These are phyloP conservation scores for Claviceps maximensis DNA, from an alignment of 2,329 filamentous ascomycete genomes.

Conservation along the genomic window DNA sequence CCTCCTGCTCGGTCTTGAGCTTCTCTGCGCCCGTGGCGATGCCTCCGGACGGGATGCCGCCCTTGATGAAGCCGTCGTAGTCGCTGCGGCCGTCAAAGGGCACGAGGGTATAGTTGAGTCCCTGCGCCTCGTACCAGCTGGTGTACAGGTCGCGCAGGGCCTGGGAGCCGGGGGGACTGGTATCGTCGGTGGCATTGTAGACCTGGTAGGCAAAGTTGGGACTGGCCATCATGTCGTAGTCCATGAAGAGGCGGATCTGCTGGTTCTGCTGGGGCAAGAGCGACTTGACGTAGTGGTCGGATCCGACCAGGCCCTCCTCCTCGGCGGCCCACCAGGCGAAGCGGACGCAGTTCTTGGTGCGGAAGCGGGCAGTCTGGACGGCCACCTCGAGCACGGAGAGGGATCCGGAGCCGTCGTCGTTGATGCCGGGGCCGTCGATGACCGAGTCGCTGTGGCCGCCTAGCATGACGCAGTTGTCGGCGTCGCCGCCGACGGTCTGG, in stretches of 20 bases:
- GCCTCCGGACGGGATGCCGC: constrained; percentile 61
- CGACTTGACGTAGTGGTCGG: constrained; percentile 43
- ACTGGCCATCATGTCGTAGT: constrained; percentile 58
- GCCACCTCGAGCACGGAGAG: constrained; percentile 50
- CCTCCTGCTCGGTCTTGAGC: constrained; percentile 57
- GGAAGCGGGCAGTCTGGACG: constrained; percentile 41
- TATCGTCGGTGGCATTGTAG: constrained; percentile 58
- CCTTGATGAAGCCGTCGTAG: constrained; percentile 63
- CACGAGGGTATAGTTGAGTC: constrained; percentile 54
- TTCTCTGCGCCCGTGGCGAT: constrained; percentile 68
- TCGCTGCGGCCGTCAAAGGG: constrained; percentile 70
- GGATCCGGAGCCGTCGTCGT: constrained; percentile 62
- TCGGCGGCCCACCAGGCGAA: constrained; percentile 58
- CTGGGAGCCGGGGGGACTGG: constrained; percentile 57
- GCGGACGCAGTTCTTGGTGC: constrained; percentile 51
- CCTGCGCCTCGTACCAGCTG: constrained; percentile 49
- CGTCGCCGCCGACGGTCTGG: constrained; percentile 46
- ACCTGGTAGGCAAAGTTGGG: constrained; percentile 55
- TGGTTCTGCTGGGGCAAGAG: constrained; percentile 44
- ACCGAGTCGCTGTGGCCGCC: constrained; percentile 54
- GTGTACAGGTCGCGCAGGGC: constrained; percentile 56
- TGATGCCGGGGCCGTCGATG: constrained; percentile 55
- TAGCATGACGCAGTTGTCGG: constrained; percentile 51
- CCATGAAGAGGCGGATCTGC: constrained; percentile 53
- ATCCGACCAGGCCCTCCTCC: constrained; percentile 53